Conservation (phyloP, 345 rosid genomes). For the Garcia nutans region DNA sequence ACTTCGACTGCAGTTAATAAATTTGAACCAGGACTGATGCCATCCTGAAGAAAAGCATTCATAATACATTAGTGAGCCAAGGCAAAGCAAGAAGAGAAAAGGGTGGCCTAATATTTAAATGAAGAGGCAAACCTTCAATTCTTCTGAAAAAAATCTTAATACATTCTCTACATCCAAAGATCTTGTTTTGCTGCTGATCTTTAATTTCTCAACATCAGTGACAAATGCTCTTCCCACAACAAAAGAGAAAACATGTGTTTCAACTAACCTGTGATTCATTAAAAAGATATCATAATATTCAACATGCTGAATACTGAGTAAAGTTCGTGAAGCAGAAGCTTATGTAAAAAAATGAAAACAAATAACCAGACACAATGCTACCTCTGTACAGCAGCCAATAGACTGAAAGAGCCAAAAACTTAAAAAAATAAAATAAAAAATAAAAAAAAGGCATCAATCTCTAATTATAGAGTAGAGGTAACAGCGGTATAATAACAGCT, state of each 20-base stretch:
- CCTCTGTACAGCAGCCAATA: neutral
- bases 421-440: too few relatives aligned
- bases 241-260: slow-evolving; percentile 96
- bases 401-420: neutral
- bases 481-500: slow-evolving; percentile 3
- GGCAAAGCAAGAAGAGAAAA: slow-evolving; percentile 1
- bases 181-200: slow-evolving; percentile 89
- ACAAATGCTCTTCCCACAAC: slow-evolving; percentile 99
- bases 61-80: slow-evolving; percentile 23
- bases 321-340: slow-evolving; percentile 12
- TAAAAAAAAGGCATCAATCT: neutral
- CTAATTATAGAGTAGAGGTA: neutral
- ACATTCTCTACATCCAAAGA: slow-evolving; percentile 69
- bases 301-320: slow-evolving; percentile 21
- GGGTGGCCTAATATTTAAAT: slow-evolving; percentile 16
- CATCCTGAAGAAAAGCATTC: slow-evolving; percentile 61
- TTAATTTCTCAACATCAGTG: slow-evolving; percentile 94
- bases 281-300: slow-evolving; percentile 32
- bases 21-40: slow-evolving; percentile 83
- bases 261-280: slow-evolving; percentile 84
- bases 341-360: slow-evolving; percentile 13
- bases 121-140: slow-evolving; percentile 58
- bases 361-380: neutral
- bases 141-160: slow-evolving; percentile 77
- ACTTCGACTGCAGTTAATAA: slow-evolving; percentile 87